Evolutionary conservation across 805 yeast species (phyloP).

Genomic region (Metschnikowia baotianmanensis): DNA sequence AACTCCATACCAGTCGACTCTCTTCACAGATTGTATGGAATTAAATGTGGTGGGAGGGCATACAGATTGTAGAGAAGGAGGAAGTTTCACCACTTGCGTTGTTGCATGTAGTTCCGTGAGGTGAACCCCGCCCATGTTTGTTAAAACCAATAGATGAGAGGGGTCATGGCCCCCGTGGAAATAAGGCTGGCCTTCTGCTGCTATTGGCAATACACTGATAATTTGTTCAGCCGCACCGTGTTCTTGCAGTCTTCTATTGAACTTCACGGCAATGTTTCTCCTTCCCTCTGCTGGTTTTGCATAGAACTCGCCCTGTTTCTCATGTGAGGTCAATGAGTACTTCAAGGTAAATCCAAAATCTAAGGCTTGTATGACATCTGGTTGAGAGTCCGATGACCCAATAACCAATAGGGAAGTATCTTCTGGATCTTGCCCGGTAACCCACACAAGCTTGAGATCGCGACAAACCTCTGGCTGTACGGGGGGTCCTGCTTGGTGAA

Average conservation of each 20-base stretch:
- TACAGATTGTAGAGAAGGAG: slow-evolving; percentile 77
- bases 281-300: slow-evolving; percentile 50
- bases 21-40: slow-evolving; percentile 49
- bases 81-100: slow-evolving; percentile 46
- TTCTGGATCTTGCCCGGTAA: slow-evolving; percentile 78
- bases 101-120: slow-evolving; percentile 16
- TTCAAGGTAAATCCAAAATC: slow-evolving; percentile 80
- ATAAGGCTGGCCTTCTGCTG: slow-evolving; percentile 57
- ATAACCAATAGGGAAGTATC: slow-evolving; percentile 68
- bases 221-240: slow-evolving; percentile 24
- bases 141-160: slow-evolving; percentile 51
- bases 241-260: slow-evolving; percentile 21
- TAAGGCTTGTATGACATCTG: slow-evolving; percentile 44
- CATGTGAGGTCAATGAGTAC: slow-evolving; percentile 78
- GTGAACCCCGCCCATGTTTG: slow-evolving; percentile 65
- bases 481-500: slow-evolving; percentile 51
- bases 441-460: slow-evolving; percentile 56
- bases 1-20: slow-evolving; percentile 70
- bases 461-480: slow-evolving; percentile 10
- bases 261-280: slow-evolving; percentile 26
- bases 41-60: slow-evolving; percentile 67
- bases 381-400: slow-evolving; percentile 55
- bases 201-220: slow-evolving; percentile 29
- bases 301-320: slow-evolving; percentile 77
- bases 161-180: slow-evolving; percentile 84